phyloP scores from a whole-genome alignment of 2,329 filamentous ascomycete species.

The Xylaria sp. region DNA sequence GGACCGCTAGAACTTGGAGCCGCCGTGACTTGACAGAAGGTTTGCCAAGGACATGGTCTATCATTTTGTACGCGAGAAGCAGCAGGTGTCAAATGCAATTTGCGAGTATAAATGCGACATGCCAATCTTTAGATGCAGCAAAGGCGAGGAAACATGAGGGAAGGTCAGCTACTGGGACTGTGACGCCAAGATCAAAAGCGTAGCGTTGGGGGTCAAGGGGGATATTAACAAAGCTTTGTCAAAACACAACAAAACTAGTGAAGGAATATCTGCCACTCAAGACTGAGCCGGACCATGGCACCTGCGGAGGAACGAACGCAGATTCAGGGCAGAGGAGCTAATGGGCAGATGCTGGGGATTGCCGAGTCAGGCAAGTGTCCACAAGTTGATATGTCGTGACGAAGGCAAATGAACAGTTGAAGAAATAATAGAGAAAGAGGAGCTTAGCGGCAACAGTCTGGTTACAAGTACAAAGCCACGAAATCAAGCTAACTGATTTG shows the following conservation, averaged over 20 bases:
- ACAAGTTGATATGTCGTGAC: constrained; percentile 19
- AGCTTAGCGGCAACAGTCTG: not conserved
- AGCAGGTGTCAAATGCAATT: constrained; percentile 13
- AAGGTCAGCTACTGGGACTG: not conserved
- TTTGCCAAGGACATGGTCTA: constrained; percentile 91
- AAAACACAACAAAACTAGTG: constrained; percentile 22
- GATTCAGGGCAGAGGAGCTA: constrained; percentile 3
- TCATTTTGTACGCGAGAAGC: constrained; percentile 55
- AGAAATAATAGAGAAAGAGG: constrained; percentile 18
- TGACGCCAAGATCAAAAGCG: constrained; percentile 7
- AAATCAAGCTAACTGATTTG: constrained; percentile 1
- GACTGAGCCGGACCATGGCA: constrained; percentile 16
- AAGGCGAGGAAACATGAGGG: not conserved
- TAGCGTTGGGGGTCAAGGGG: constrained; percentile 4
- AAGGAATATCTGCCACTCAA: not conserved
- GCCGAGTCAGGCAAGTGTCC: constrained; percentile 32
- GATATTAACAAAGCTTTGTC: not conserved
- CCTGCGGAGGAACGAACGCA: constrained; percentile 7
- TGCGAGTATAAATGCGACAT: constrained; percentile 24
- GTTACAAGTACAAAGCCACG: constrained; percentile 18
- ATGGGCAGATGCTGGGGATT: constrained; percentile 2
- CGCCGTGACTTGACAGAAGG: constrained; percentile 92
- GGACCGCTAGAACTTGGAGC: constrained; percentile 89
- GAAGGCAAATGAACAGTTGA: not conserved
- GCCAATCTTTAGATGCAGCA: constrained; percentile 13